phyloP scores from a whole-genome alignment of 2,329 filamentous ascomycete species.

The Bipolaris oryzae region DNA sequence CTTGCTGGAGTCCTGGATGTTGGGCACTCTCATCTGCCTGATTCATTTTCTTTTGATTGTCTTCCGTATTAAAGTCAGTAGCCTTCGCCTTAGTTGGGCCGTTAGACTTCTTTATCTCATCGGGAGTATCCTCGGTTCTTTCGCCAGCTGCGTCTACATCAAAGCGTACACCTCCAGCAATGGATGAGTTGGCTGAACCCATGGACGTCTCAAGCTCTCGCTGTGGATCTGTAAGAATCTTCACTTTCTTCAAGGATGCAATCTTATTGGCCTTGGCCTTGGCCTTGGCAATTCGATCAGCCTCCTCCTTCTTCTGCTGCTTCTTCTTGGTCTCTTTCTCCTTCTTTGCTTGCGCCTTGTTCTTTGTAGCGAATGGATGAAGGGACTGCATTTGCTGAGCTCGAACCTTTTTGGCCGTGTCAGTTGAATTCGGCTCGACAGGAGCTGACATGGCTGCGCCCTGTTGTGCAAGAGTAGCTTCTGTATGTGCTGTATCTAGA shows the following conservation, averaged over 20 bases:
- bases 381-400: constrained; percentile 39
- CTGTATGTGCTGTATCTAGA: neutral
- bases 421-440: neutral
- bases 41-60: neutral
- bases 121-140: neutral
- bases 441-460: neutral
- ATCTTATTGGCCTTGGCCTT: constrained; percentile 15
- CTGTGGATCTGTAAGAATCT: neutral
- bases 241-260: constrained; percentile 5
- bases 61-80: neutral
- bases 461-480: neutral
- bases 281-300: constrained; percentile 15
- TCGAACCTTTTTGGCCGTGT: constrained; percentile 27
- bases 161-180: neutral
- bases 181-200: neutral
- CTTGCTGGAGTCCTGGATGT: constrained; percentile 3
- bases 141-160: neutral
- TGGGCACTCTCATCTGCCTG: constrained; percentile 13
- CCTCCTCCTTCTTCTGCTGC: constrained; percentile 35
- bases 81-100: constrained; percentile 1
- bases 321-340: constrained; percentile 48
- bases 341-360: constrained; percentile 39
- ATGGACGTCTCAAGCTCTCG: neutral
- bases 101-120: constrained; percentile 4
- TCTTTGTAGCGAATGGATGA: constrained; percentile 35